Percentiles rank a stretch among this genome's conserved stretches.
These are phyloP conservation scores for Elaeagnus macrophylla DNA, from an alignment of 306 rosid genomes.

Conservation along the genomic window DNA sequence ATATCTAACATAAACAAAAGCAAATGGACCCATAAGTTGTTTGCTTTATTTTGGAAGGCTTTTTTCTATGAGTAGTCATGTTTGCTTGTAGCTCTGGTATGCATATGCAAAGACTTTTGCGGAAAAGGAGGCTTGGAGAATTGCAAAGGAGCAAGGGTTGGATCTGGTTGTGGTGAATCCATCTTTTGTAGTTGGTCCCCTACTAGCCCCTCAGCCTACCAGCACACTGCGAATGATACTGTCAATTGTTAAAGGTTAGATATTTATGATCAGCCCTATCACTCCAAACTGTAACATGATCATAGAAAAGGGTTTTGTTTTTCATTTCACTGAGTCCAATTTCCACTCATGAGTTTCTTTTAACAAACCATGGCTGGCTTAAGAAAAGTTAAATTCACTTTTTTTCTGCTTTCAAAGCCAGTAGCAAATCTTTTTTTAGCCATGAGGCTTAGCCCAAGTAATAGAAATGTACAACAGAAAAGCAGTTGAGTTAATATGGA, in stretches of 20 bases:
- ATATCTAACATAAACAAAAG: no score
- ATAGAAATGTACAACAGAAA: no score
- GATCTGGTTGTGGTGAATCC: constrained; percentile 77
- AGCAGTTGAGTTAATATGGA: no score
- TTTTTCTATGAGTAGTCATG: constrained; percentile 8
- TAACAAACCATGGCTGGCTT: no score
- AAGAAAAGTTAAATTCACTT: no score
- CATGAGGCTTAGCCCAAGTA: no score
- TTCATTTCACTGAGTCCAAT: no score
- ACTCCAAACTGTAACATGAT: not conserved
- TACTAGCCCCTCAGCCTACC: constrained; percentile 71
- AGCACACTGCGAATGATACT: constrained; percentile 54
- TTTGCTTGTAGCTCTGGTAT: constrained; percentile 64
- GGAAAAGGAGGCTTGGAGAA: constrained; percentile 72
- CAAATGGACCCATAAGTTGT: no score
- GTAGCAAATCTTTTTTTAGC: no score
- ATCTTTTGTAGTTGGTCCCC: constrained; percentile 70
- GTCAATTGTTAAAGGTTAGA: constrained; percentile 41
- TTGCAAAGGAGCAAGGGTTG: constrained; percentile 44
- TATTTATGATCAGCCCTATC: not conserved
- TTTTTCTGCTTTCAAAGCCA: no score
- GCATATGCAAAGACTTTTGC: constrained; percentile 73
- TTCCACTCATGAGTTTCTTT: no score
- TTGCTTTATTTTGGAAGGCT: not conserved
- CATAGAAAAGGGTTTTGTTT: no score